Base-by-base conservation (phyloP, 1,284 basidiomycete species). In the Coriolopsis trogii region DNA sequence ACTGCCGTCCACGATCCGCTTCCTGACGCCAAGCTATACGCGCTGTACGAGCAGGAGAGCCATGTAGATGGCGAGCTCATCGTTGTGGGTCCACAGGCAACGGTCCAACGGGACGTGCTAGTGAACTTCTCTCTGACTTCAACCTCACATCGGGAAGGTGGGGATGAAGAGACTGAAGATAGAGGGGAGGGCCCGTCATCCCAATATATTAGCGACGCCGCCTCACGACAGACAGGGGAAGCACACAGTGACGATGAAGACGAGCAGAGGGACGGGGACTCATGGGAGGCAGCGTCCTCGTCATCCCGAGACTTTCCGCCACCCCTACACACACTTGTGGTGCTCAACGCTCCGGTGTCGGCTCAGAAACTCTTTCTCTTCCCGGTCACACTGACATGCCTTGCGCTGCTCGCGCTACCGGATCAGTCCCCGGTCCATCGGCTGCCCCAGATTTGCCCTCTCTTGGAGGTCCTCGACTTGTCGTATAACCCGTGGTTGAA, bases 401-500 rank as follows among this genome's bases (percentile, higher is more conserved):
- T 88, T 24, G 80, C 77, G 6, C 73, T 89, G 25, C 61, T 87
- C 56, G 70, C 78, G 40, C 60, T 82, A 9, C 67, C 73, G 0
- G 53, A 66, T 7, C 66, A 69, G 0, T 65, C 82, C 18, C 71
- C 80, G 2, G 59, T 89, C 15, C 76, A 82, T 55, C 74, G 82
- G 48, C 66, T 89, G 21, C 80, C 84, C 1, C 67, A 66, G 6
- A 64, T 79, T n/a, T 87, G 84, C 60, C 87, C 87, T 0, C 64
- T 85, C 20, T 66, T 89, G n/a, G 70, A 77, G 26, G 61, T 83
- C 20, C 66, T 89, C 33, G 87, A 89, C 63, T 65, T 89, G 23
- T 89, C 87, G 1, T 86, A 78, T 63, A 89, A 89, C 56, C 47
- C 53, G 1, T 89, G 87, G 87, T 67, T 89, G 25, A 53, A 55